phyloP scores from a whole-genome alignment of 352 stramenopile genomes.

The Pythium angustatum region DNA sequence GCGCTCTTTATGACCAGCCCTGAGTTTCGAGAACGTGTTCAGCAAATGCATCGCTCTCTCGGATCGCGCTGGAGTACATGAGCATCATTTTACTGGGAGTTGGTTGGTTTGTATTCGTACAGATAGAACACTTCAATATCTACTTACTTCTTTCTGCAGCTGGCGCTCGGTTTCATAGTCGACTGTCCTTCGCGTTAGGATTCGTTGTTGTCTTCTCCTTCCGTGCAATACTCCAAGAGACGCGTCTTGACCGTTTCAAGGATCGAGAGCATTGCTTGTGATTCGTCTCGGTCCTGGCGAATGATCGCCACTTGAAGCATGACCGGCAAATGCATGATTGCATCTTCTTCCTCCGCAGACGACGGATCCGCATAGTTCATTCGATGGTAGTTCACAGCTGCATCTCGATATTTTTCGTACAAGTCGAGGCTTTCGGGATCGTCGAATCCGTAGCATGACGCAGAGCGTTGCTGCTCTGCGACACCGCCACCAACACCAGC shows the following conservation, averaged over 20 bases:
- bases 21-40: conserved; percentile 21
- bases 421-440: conserved; percentile 74
- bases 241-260: conserved; percentile 72
- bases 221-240: conserved; percentile 55
- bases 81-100: neutral
- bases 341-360: conserved; percentile 84
- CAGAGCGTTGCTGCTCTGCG: conserved; percentile 49
- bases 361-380: conserved; percentile 84
- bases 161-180: neutral
- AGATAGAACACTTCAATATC: neutral
- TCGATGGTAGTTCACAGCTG: conserved; percentile 78
- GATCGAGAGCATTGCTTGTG: conserved; percentile 71
- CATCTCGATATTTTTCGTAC: conserved; percentile 86
- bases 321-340: conserved; percentile 88
- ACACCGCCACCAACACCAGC: conserved; percentile 75
- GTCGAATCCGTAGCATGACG: conserved; percentile 70
- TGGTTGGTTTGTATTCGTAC: neutral
- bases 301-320: conserved; percentile 84
- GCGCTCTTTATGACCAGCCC: conserved; percentile 23
- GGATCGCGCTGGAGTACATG: conserved; percentile 14
- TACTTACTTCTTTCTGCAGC: neutral
- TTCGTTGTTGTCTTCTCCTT: conserved; percentile 47
- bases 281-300: conserved; percentile 70
- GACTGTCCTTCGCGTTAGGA: conserved; percentile 12
- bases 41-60: conserved; percentile 11